These are phyloP conservation scores for Lichtheimia corymbifera DNA, from an alignment of 371 early-diverging fungal species.

Conservation along the genomic window DNA sequence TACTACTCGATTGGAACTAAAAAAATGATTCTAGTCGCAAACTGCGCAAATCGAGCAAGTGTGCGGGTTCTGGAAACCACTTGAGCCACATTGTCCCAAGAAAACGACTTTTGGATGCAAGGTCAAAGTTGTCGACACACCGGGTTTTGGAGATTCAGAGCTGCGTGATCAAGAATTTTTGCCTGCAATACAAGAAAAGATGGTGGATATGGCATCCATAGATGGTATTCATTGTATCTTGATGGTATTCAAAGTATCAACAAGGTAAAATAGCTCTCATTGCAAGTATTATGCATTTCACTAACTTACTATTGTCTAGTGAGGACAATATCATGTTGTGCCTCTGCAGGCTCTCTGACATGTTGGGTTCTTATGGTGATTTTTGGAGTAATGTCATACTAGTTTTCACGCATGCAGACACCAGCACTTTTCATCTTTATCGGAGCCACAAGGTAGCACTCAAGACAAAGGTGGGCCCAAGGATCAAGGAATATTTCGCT, in stretches of 20 bases:
- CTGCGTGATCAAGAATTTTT: constrained; percentile 32
- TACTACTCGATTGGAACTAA: neutral
- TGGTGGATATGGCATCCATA: constrained; percentile 17
- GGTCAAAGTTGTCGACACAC: constrained; percentile 38
- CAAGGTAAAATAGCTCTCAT: constrained; percentile 18
- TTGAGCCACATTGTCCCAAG: constrained; percentile 31
- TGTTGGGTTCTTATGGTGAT: constrained; percentile 16
- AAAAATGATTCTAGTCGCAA: constrained; percentile 32
- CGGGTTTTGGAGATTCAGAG: constrained; percentile 47
- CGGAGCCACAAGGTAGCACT: constrained; percentile 31
- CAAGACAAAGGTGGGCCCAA: constrained; percentile 26
- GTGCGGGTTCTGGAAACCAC: constrained; percentile 43
- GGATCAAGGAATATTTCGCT: constrained; percentile 22
- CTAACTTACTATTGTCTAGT: constrained; percentile 8
- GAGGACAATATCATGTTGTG: constrained; percentile 30
- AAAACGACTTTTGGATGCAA: constrained; percentile 36
- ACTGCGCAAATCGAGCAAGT: constrained; percentile 30
- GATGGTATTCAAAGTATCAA: constrained; percentile 14
- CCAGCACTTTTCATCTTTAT: constrained; percentile 17
- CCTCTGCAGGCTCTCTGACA: constrained; percentile 20
- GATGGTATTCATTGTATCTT: constrained; percentile 17
- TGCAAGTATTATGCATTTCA: neutral
- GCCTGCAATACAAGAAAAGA: constrained; percentile 24
- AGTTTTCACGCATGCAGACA: constrained; percentile 46
- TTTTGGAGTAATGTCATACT: constrained; percentile 46